Evolutionary conservation across 192 early-diverging fungal species (phyloP).

Genomic region (Jimgerdemannia flammicorona): DNA sequence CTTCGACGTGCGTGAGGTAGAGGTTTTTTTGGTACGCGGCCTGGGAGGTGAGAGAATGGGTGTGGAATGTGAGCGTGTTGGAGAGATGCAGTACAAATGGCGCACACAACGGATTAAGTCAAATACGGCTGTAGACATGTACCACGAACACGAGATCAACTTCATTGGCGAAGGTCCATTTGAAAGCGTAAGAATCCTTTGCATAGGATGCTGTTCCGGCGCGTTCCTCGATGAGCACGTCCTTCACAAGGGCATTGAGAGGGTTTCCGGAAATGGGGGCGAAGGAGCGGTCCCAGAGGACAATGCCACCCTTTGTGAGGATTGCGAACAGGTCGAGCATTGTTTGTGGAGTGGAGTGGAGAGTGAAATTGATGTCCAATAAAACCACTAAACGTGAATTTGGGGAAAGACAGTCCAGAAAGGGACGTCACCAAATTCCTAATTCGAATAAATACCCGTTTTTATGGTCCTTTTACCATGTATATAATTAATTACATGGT

Average conservation of each 20-base stretch:
- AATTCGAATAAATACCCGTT: too few species aligned
- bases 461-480: too few species aligned
- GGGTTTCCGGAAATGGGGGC: conserved; percentile 53
- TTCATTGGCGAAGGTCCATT: conserved; percentile 83
- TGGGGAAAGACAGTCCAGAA: too few species aligned
- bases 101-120: background rate
- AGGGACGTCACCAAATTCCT: too few species aligned
- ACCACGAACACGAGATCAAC: conserved; percentile 77
- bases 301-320: conserved; percentile 82
- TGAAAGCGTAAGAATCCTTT: conserved; percentile 69
- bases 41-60: conserved; percentile 24
- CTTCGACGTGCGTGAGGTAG: conserved; percentile 80
- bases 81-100: too few species aligned
- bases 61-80: background rate
- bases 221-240: conserved; percentile 76
- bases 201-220: conserved; percentile 51
- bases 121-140: conserved; percentile 16
- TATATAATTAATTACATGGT: too few species aligned
- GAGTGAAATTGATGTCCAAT: too few species aligned
- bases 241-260: conserved; percentile 68
- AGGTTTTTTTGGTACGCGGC: conserved; percentile 87
- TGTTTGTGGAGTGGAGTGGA: background rate
- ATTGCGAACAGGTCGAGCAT: conserved; percentile 89
- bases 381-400: too few species aligned
- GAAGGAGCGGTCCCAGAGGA: conserved; percentile 81